Percentiles rank a stretch among this genome's conserved stretches.
These are phyloP conservation scores for Coniochaeta sp. DNA, from an alignment of 2,329 filamentous ascomycete genomes.

Conservation along the genomic window DNA sequence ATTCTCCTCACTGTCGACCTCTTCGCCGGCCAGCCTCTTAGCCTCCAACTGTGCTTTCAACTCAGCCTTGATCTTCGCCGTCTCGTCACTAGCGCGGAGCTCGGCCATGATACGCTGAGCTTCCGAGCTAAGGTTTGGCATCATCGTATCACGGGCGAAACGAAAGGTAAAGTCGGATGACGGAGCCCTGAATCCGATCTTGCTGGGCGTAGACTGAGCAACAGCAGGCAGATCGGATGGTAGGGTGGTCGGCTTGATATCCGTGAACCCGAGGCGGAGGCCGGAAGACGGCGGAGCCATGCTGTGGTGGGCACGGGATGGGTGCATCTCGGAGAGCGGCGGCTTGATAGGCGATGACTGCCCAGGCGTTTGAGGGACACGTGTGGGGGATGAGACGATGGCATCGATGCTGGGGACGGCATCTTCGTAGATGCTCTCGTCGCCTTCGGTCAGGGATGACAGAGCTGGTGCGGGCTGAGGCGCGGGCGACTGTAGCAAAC, in stretches of 20 bases:
- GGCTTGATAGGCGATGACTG: conserved; percentile 62
- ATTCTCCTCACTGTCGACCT: too few species aligned
- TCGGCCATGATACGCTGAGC: conserved; percentile 57
- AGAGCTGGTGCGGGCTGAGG: conserved; percentile 20
- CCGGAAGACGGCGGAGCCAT: conserved; percentile 73
- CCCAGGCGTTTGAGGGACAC: conserved; percentile 54
- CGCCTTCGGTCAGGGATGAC: conserved; percentile 35
- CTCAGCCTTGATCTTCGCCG: conserved; percentile 61
- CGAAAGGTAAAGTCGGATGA: conserved; percentile 60
- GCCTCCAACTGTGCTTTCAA: conserved; percentile 56
- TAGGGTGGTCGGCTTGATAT: conserved; percentile 55
- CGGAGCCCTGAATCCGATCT: conserved; percentile 33
- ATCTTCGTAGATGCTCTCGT: conserved; percentile 31
- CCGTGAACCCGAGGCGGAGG: conserved; percentile 73
- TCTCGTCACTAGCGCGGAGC: conserved; percentile 56
- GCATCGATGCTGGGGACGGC: conserved; percentile 21
- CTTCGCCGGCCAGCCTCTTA: conserved; percentile 38
- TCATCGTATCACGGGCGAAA: too few species aligned
- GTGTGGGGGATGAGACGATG: conserved; percentile 26
- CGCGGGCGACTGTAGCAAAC: conserved; percentile 8
- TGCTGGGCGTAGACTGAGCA: conserved; percentile 58
- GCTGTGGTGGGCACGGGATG: conserved; percentile 71
- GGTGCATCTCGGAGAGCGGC: conserved; percentile 80
- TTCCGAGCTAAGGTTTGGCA: conserved; percentile 52
- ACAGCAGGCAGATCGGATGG: conserved; percentile 32